These are phyloP conservation scores for Heterobasidion parviporum DNA, from an alignment of 1,284 basidiomycete species.

Conservation along the genomic window DNA sequence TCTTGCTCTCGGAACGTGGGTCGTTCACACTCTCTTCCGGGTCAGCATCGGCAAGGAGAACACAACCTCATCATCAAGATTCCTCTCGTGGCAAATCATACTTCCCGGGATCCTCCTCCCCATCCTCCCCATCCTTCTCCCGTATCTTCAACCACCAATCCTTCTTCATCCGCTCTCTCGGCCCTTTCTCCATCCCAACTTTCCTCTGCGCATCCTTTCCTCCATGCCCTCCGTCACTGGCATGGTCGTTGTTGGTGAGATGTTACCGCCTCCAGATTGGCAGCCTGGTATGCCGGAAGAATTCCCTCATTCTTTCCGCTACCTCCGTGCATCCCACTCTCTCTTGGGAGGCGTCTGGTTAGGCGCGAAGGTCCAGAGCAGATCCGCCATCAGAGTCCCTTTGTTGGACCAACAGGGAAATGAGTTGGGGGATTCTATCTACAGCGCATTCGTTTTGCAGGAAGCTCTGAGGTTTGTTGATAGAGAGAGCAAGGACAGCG, in stretches of 20 bases:
- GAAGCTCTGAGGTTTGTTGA: conserved; percentile 70
- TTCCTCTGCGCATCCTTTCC: conserved; percentile 61
- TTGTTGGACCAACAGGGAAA: conserved; percentile 45
- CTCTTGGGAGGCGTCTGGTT: conserved; percentile 87
- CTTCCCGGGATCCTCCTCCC: conserved; percentile 27
- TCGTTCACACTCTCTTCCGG: not conserved
- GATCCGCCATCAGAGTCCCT: conserved; percentile 30
- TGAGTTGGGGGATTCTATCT: conserved; percentile 70
- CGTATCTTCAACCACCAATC: conserved; percentile 39
- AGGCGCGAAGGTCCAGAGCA: conserved; percentile 34
- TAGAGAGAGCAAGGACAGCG: conserved; percentile 28
- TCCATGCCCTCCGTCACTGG: conserved; percentile 71
- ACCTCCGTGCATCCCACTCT: conserved; percentile 82
- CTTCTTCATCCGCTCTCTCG: conserved; percentile 43
- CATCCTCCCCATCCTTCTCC: conserved; percentile 27
- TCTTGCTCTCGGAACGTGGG: conserved; percentile 1
- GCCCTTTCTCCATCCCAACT: conserved; percentile 45
- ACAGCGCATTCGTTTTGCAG: conserved; percentile 78
- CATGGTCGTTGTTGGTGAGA: conserved; percentile 71
- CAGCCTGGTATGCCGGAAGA: conserved; percentile 16
- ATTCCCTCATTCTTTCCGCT: conserved; percentile 55
- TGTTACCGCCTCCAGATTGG: conserved; percentile 31
- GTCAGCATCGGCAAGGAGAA: not conserved
- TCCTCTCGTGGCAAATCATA: conserved; percentile 13
- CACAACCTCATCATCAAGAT: not conserved